Evolutionary conservation across 73 alveolate genomes (phyloP).

Genomic region (Loxodes magnus): DNA sequence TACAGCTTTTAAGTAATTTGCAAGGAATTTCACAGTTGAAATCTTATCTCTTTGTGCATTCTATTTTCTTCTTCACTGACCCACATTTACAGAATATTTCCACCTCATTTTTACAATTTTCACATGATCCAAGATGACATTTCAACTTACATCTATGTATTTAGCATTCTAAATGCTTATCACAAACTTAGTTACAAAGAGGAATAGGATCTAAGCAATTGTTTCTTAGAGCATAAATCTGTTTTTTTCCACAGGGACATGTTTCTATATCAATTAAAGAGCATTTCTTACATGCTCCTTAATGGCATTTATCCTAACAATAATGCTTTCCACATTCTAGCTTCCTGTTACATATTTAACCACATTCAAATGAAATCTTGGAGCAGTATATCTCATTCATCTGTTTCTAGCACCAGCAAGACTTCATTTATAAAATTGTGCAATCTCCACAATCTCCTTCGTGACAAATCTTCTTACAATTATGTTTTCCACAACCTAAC

Average conservation of each 20-base stretch:
- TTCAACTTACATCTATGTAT: slow-evolving; percentile 58
- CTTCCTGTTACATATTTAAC: slow-evolving; percentile 52
- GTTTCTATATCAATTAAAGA: slow-evolving; percentile 12
- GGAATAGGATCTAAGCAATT: slow-evolving; percentile 47
- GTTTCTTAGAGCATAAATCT: slow-evolving; percentile 24
- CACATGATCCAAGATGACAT: slow-evolving; percentile 51
- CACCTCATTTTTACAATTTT: slow-evolving; percentile 40
- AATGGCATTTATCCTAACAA: slow-evolving; percentile 73
- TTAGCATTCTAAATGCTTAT: slow-evolving; percentile 36
- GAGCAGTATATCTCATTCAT: too few species aligned
- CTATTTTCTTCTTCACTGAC: neutral
- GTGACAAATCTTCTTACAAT: slow-evolving; percentile 46
- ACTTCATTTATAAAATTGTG: too few species aligned
- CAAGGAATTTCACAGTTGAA: slow-evolving; percentile 4
- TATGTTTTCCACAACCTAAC: slow-evolving; percentile 32
- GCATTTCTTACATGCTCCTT: slow-evolving; percentile 67
- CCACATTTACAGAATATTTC: slow-evolving; percentile 2
- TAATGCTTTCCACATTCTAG: slow-evolving; percentile 75
- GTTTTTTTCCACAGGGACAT: slow-evolving; percentile 59
- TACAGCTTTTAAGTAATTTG: neutral
- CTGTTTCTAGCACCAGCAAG: too few species aligned
- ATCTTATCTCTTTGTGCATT: neutral
- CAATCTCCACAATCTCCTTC: slow-evolving; percentile 44
- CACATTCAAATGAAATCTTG: too few species aligned
- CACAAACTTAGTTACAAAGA: slow-evolving; percentile 27